These are phyloP conservation scores for Fusarium coffeatum DNA, from an alignment of 2,329 filamentous ascomycete genomes.

Conservation along the genomic window DNA sequence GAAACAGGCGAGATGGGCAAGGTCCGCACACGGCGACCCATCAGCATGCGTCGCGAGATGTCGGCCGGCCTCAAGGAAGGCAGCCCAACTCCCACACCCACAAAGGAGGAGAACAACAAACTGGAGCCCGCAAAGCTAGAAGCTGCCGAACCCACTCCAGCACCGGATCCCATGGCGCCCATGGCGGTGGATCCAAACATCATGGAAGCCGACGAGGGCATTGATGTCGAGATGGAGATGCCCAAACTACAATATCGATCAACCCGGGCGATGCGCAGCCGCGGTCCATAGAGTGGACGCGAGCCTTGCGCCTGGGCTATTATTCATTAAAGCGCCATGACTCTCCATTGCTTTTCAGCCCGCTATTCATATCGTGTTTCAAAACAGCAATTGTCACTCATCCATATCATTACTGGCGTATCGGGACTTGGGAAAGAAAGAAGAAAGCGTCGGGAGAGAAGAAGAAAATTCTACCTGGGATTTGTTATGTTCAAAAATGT, in stretches of 20 bases:
- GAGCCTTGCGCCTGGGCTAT: slow-evolving; percentile 38
- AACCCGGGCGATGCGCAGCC: slow-evolving; percentile 54
- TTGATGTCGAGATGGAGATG: slow-evolving; percentile 53
- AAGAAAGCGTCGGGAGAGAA: slow-evolving; percentile 8
- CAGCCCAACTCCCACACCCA: slow-evolving; percentile 26
- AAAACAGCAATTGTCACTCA: slow-evolving; percentile 12
- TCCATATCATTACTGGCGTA: slow-evolving; percentile 38
- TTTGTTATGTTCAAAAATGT: too few species aligned
- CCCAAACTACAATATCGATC: slow-evolving; percentile 58
- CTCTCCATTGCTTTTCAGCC: slow-evolving; percentile 12
- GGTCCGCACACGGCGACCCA: slow-evolving; percentile 63
- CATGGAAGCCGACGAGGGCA: slow-evolving; percentile 57
- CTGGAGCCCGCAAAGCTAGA: slow-evolving; percentile 44
- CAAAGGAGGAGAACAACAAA: slow-evolving; percentile 44
- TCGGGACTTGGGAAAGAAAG: slow-evolving; percentile 30
- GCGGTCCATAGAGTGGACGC: slow-evolving; percentile 45
- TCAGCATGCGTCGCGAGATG: slow-evolving; percentile 64
- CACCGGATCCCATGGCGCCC: slow-evolving; percentile 33
- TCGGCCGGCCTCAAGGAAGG: slow-evolving; percentile 47
- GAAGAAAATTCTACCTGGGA: not conserved
- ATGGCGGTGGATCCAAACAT: slow-evolving; percentile 51
- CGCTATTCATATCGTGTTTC: slow-evolving; percentile 24
- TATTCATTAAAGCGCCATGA: slow-evolving; percentile 29
- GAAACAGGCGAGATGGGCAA: slow-evolving; percentile 55
- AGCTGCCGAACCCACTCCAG: slow-evolving; percentile 32